Conservation (phyloP, 106 monocot genomes). For the Acorus calamus region DNA sequence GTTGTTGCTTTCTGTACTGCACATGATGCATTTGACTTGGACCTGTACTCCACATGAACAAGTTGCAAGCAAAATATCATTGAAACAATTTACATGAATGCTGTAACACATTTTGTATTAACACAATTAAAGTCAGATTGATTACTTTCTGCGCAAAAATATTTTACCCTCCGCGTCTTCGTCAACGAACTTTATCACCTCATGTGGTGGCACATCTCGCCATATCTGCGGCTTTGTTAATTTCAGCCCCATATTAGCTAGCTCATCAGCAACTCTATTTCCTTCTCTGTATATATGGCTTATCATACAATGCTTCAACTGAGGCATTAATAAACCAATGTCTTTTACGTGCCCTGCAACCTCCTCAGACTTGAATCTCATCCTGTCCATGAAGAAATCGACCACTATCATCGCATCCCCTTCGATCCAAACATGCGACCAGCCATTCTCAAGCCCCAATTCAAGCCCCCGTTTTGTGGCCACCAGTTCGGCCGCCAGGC, state of each 20-base stretch:
- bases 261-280: conserved; percentile 38
- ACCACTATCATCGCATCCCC: conserved; percentile 39
- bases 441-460: conserved; percentile 33
- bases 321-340: conserved; percentile 20
- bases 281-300: conserved; percentile 36
- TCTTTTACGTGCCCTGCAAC: conserved; percentile 24
- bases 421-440: conserved; percentile 36
- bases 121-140: too few species aligned
- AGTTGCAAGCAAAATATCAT: too few species aligned
- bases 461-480: conserved; percentile 42
- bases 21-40: too few species aligned
- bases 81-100: too few species aligned
- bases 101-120: too few species aligned
- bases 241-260: conserved; percentile 33
- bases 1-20: too few species aligned
- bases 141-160: too few species aligned
- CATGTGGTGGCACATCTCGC: conserved; percentile 25
- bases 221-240: conserved; percentile 21
- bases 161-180: conserved; percentile 19
- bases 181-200: conserved; percentile 20
- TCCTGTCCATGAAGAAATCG: conserved; percentile 13
- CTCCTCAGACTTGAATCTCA: conserved; percentile 16
- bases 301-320: conserved; percentile 17
- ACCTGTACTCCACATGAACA: too few species aligned
- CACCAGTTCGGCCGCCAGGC: conserved; percentile 42